Base-by-base conservation (phyloP, 2,329 filamentous ascomycete species). In the Chalara sp. region DNA sequence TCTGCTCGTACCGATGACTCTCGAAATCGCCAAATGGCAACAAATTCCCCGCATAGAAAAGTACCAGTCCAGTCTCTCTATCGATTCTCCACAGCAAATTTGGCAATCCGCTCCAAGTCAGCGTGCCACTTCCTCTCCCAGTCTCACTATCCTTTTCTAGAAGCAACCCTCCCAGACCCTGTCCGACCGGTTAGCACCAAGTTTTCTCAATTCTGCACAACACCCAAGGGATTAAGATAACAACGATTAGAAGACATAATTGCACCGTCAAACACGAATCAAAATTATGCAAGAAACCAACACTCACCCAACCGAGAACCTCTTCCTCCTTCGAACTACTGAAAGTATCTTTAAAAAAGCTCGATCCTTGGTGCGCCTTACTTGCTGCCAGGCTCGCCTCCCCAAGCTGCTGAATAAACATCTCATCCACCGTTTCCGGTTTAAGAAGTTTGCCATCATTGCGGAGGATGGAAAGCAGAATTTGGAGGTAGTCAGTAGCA, bases 81-180 rank as follows among this genome's bases (percentile, higher is more conserved):
- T 67, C 65, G 58, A 74, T 60, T 47, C 69, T 67, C 74, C 74
- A 77, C 29, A 69, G 67, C 8, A 72, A 58, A 59, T 77, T 77
- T 12, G 68, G 62, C 49, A 73, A 62, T 0, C 73, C 74, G 44
- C 68, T 65, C 74, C 74, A 76, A 21, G 61, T 62, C 57, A 75
- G 32, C 4, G 68, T 68, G 0, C 70, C 69, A 28, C 62, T 65
- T 52, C 63, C 68, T 45, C 70, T 64, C 43, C 68, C 60, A 2
- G 59, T 62, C 4, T 67, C 67, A 35, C 62, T 60, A 21, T 70
- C 60, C 6, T 39, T 31, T 6, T 32, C 39, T 3, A 49, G 31
- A 2, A 49, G n/a, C 6, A 39, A 28, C 1, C 50, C 46, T 5
- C 50, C 50, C 4, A 49, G 13, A 13, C 39, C 50, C 12, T 31